Base-by-base conservation (phyloP, 345 rosid genomes). In the Abelmoschus esculentus region DNA sequence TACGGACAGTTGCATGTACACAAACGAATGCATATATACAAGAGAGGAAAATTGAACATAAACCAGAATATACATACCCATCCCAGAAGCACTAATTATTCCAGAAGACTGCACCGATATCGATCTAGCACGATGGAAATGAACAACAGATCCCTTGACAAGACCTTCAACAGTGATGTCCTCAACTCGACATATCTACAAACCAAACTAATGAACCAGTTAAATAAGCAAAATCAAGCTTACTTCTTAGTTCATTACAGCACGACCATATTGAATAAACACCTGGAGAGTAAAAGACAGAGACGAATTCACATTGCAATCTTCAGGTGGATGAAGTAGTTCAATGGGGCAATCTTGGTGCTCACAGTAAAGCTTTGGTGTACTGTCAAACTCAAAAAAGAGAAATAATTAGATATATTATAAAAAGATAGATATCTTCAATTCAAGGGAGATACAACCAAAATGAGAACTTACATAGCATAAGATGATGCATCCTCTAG, bases 271-370 rank as follows among this genome's bases (percentile, higher is more conserved):
- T 66, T 56, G 38, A 67, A 42, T 67, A 67, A 74, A 67, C 75
- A 92, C 99, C 97, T 95, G 99, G 74, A 95, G 93, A 29, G 99
- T 95, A 78, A 95, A 95, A 42, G 99, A 83, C 70, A 95, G 80
- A 63, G 99, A 89, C 28, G 97, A 74, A 82, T 95, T 95, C 81
- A 95, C 96, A 79, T 87, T 95, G 93, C 99, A 95, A 78, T 95
- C 99, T 79, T 95, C 99, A 75, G 99, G 99, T 5, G 99, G 99
- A 73, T 75, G 82, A 56, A 95, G 83, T 26, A 95, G 79, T 81
- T 95, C 99, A 66, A 74, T 61, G 3, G 99, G 98, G 82, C 99
- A 95, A 69, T 87, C 86, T 78, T 87, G 80, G 65, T 66, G 82
- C 59, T 85, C 90, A 57, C 99, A 95, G 73, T 90, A 81, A 70